Evolutionary conservation across 1,284 basidiomycete species (phyloP).

Genomic region (Lentinula novae-zelandiae): DNA sequence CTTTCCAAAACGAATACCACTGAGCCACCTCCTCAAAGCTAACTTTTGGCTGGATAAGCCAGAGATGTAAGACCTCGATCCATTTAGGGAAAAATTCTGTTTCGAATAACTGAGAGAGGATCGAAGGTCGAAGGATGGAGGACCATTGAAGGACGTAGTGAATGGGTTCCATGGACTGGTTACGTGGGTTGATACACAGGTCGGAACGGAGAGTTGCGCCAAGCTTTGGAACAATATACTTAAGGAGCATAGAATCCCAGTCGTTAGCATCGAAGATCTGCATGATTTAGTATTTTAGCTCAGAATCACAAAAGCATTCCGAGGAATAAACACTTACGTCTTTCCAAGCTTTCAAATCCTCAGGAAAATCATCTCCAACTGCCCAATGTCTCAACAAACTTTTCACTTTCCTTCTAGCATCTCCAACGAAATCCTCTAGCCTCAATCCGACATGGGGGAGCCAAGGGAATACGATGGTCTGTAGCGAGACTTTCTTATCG

Average conservation of each 20-base stretch:
- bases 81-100: slow-evolving; percentile 95
- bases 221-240: slow-evolving; percentile 89
- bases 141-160: slow-evolving; percentile 79
- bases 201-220: slow-evolving; percentile 76
- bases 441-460: slow-evolving; percentile 81
- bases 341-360: slow-evolving; percentile 76
- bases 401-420: slow-evolving; percentile 84
- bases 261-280: slow-evolving; percentile 75
- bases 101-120: slow-evolving; percentile 81
- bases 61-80: slow-evolving; percentile 87
- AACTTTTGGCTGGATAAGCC: slow-evolving; percentile 82
- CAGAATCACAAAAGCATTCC: slow-evolving; percentile 17
- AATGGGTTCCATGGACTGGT: slow-evolving; percentile 85
- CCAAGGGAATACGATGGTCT: slow-evolving; percentile 93
- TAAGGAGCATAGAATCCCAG: slow-evolving; percentile 90
- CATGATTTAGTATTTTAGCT: slow-evolving; percentile 5
- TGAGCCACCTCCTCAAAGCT: slow-evolving; percentile 88
- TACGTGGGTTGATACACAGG: slow-evolving; percentile 84
- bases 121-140: slow-evolving; percentile 66
- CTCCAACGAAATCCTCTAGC: slow-evolving; percentile 76
- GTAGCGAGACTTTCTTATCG: slow-evolving; percentile 54
- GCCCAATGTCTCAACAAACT: slow-evolving; percentile 77
- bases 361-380: slow-evolving; percentile 70
- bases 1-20: slow-evolving; percentile 93
- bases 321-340: slow-evolving; percentile 51